phyloP scores from a whole-genome alignment of 495 filamentous ascomycete species.

The Daldinia loculata region DNA sequence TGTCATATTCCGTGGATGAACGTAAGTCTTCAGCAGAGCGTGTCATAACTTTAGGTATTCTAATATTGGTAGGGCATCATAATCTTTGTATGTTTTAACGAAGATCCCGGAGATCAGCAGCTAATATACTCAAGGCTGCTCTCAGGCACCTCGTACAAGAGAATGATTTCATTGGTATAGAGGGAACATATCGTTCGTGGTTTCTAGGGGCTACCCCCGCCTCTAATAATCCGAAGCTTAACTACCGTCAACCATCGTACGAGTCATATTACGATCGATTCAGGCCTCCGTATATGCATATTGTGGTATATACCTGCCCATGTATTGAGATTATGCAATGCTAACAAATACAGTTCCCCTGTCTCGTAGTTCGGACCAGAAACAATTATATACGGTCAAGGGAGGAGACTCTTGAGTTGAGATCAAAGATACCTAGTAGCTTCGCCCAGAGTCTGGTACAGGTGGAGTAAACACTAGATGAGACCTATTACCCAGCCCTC shows the following conservation, averaged over 20 bases:
- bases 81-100: neutral
- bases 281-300: too few relatives aligned
- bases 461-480: neutral
- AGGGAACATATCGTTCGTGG: too few relatives aligned
- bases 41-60: neutral
- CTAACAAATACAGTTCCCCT: neutral
- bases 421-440: neutral
- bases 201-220: too few relatives aligned
- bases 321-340: neutral
- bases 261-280: neutral
- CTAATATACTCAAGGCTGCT: neutral
- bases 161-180: neutral
- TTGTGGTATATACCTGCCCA: neutral
- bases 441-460: neutral
- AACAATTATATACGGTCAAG: neutral
- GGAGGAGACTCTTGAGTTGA: neutral
- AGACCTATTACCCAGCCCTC: neutral
- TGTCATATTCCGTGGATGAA: neutral
- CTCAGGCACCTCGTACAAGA: neutral
- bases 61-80: neutral
- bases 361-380: neutral
- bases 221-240: neutral
- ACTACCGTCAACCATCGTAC: neutral
- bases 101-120: neutral
- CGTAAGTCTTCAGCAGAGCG: neutral